Conservation (phyloP, 1,284 basidiomycete species). For the Ceratobasidium sp. region DNA sequence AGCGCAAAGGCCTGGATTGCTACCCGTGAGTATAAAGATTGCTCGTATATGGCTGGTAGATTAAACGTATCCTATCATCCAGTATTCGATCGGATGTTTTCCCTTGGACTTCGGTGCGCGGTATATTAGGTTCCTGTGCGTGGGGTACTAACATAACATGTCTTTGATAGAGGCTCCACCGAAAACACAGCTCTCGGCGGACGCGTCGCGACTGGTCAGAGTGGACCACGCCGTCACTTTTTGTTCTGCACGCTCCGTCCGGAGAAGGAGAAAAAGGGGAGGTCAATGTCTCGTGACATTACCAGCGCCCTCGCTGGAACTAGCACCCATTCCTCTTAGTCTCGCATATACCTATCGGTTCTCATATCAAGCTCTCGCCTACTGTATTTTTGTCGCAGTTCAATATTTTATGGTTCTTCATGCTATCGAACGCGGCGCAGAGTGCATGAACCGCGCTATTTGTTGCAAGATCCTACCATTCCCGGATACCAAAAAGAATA, state of each 20-base stretch:
- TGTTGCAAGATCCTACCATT: background rate
- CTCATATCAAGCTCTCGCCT: too few species aligned
- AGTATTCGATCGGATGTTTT: constrained; percentile 96
- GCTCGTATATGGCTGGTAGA: background rate
- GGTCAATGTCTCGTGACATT: constrained; percentile 40
- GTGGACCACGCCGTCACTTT: constrained; percentile 82
- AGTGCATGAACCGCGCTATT: too few species aligned
- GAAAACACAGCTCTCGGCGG: constrained; percentile 27
- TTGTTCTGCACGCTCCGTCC: constrained; percentile 78
- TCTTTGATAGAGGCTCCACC: constrained; percentile 64
- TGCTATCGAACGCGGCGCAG: too few species aligned
- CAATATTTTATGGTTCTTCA: too few species aligned
- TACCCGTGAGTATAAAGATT: constrained; percentile 70
- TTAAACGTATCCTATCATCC: constrained; percentile 16
- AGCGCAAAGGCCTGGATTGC: constrained; percentile 88
- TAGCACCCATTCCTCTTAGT: constrained; percentile 12
- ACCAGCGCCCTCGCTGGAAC: constrained; percentile 42
- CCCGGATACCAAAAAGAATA: constrained; percentile 40
- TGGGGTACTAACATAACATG: constrained; percentile 50
- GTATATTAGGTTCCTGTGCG: constrained; percentile 73
- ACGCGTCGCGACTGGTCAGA: constrained; percentile 57
- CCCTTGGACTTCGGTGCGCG: constrained; percentile 78
- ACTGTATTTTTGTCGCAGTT: too few species aligned
- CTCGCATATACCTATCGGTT: too few species aligned
- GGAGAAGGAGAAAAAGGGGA: constrained; percentile 48